Conservation (phyloP, 352 stramenopile species). For the Pythium biforme region DNA sequence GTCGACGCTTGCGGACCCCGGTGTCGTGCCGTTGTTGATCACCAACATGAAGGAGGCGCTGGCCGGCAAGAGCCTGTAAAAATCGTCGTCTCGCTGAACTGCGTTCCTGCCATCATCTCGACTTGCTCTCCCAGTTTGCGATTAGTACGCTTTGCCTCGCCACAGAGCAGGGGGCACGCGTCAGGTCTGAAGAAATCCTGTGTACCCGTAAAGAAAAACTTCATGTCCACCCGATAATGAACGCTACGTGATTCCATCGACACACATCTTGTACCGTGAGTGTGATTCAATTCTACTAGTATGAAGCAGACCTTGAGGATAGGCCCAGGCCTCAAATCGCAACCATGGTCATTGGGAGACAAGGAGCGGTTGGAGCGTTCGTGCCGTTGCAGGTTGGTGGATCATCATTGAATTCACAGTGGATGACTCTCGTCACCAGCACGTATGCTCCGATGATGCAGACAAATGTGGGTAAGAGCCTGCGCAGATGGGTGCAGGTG, state of each 20-base stretch:
- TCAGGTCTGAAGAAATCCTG: not conserved
- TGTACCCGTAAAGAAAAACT: slow-evolving; percentile 5
- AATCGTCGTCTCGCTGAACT: slow-evolving; percentile 10
- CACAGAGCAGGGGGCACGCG: not conserved
- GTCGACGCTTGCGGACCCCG: slow-evolving; percentile 95
- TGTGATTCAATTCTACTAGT: no score
- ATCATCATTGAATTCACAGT: no score
- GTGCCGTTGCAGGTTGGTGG: no score
- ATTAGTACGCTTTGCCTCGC: not conserved
- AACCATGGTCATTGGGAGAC: no score
- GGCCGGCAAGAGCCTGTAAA: slow-evolving; percentile 65
- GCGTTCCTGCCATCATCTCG: not conserved
- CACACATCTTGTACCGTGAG: not conserved
- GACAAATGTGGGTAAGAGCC: no score
- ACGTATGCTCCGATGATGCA: no score
- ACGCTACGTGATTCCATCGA: not conserved
- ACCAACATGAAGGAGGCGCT: slow-evolving; percentile 79
- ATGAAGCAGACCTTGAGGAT: no score
- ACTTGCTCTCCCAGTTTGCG: not conserved
- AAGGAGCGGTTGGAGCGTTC: no score
- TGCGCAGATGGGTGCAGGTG: no score
- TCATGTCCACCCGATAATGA: not conserved
- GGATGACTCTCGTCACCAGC: no score
- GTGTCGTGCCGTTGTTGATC: slow-evolving; percentile 93
- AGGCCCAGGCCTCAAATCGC: no score